These are phyloP conservation scores for Arachis hypogaea DNA, from an alignment of 306 rosid species.

Conservation along the genomic window DNA sequence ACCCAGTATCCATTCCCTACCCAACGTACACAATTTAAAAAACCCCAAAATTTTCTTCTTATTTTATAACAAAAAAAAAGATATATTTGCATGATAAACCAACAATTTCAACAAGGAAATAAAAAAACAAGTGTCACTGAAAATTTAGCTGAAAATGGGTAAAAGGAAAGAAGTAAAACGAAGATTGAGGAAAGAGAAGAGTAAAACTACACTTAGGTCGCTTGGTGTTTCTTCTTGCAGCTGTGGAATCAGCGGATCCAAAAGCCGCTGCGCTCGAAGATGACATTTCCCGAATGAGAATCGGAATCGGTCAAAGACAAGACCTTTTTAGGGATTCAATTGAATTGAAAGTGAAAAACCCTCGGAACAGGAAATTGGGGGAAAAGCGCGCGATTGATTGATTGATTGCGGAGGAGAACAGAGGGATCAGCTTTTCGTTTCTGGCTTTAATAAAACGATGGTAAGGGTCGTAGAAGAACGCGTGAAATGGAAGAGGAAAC, in stretches of 20 bases:
- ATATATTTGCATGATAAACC: slow-evolving; percentile 10
- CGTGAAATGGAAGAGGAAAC: background rate
- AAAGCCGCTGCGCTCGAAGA: slow-evolving; percentile 67
- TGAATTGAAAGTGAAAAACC: background rate
- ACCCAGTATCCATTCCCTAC: slow-evolving; percentile 17
- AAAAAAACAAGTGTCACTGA: background rate
- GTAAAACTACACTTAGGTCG: slow-evolving; percentile 80
- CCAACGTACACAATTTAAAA: background rate
- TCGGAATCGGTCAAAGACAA: slow-evolving; percentile 51
- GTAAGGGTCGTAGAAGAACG: background rate
- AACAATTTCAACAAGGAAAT: background rate
- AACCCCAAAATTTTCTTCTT: background rate
- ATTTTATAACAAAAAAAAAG: background rate
- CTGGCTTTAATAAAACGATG: background rate
- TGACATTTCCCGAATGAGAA: slow-evolving; percentile 52
- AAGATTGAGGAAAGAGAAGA: background rate
- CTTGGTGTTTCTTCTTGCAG: slow-evolving; percentile 74
- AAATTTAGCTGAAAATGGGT: slow-evolving; percentile 17
- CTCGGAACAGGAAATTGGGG: background rate
- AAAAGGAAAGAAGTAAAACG: background rate
- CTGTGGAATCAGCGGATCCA: slow-evolving; percentile 81
- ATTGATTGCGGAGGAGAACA: background rate
- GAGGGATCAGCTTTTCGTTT: background rate
- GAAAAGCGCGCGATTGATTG: background rate
- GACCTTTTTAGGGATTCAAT: slow-evolving; percentile 9